phyloP scores from a whole-genome alignment of 2,329 filamentous ascomycete genomes.

The Botrytis paeoniae region DNA sequence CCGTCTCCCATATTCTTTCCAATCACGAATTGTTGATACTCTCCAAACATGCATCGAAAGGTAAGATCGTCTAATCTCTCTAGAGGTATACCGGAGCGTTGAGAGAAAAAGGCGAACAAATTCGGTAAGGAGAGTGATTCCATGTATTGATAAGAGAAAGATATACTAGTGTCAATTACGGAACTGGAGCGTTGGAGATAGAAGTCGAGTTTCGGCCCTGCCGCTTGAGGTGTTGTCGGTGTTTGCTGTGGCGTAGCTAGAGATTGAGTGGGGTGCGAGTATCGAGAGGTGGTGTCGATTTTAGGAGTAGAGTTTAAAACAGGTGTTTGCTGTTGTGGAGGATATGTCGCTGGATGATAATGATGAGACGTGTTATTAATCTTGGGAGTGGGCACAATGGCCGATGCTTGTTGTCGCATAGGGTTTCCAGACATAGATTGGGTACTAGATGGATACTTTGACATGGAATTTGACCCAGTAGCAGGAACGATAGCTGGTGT shows the following conservation, averaged over 20 bases:
- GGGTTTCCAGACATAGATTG: neutral
- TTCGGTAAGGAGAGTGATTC: neutral
- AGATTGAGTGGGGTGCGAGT: neutral
- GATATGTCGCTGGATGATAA: neutral
- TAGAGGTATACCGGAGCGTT: neutral
- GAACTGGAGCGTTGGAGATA: conserved; percentile 11
- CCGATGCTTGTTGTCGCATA: neutral
- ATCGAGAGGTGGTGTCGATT: neutral
- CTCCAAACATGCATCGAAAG: conserved; percentile 19
- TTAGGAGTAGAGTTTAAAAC: neutral
- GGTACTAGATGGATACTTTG: neutral
- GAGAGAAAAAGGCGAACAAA: conserved; percentile 13
- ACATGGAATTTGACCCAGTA: neutral
- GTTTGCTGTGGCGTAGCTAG: conserved; percentile 8
- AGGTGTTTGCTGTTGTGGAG: neutral
- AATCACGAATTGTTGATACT: conserved; percentile 15
- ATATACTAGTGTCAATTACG: neutral
- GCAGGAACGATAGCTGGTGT: neutral
- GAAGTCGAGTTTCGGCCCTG: conserved; percentile 12
- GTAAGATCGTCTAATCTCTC: conserved; percentile 2
- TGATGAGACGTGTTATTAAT: neutral
- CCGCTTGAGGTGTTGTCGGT: conserved; percentile 1
- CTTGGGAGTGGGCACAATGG: neutral
- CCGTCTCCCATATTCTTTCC: conserved; percentile 10
- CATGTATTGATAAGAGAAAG: conserved; percentile 6